Evolutionary conservation across 371 early-diverging fungal genomes (phyloP), one percentile per base, ranked within the genome.

Genomic region (Mortierella sp.): DNA sequence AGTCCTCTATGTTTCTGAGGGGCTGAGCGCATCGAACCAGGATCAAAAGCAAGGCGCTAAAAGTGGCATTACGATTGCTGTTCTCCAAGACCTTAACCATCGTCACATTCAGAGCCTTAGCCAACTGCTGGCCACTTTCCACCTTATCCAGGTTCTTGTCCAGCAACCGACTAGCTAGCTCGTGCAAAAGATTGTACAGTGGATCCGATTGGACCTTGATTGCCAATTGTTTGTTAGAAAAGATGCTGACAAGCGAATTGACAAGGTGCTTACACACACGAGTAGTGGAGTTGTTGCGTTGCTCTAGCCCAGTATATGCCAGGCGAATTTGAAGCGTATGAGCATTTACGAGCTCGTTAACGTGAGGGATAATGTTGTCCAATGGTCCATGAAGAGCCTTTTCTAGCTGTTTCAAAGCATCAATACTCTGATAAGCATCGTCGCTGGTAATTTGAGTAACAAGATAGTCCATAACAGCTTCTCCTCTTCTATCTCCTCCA

Each of bases 11-110:
- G 22, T 67, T 66, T 43, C 76, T 64, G 32, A 81, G 85, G 10
- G 86, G 86, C 24, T 90, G 84, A 0, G 81, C 81, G 64, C 84
- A 57, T 81, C 87, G 57, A 75, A 85, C 75, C 87, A 86, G 16
- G 70, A 83, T 51, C 86, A 87, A 39, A 35, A 85, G 76, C 37
- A 73, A 73, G 26, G 85, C 92, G 88, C 89, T 92, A 75, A 91
- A 96, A n/a, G 88, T 90, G 28, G 85, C 85, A 68, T 96, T 97
- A 40, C 93, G 86, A 40, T 94, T 88, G 43, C 92, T 89, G 70
- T 95, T 94, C 60, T 97, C 97, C 64, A 98, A 76, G 0, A 97
- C 92, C 55, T 93, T 91, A 39, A 96, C 93, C 92, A 97, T 93
- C 39, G 96, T 87, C 22, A 94, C 90, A 84, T 97, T 98, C 66